These are phyloP conservation scores for Apiospora koreana DNA, from an alignment of 2,329 filamentous ascomycete genomes.

Conservation along the genomic window DNA sequence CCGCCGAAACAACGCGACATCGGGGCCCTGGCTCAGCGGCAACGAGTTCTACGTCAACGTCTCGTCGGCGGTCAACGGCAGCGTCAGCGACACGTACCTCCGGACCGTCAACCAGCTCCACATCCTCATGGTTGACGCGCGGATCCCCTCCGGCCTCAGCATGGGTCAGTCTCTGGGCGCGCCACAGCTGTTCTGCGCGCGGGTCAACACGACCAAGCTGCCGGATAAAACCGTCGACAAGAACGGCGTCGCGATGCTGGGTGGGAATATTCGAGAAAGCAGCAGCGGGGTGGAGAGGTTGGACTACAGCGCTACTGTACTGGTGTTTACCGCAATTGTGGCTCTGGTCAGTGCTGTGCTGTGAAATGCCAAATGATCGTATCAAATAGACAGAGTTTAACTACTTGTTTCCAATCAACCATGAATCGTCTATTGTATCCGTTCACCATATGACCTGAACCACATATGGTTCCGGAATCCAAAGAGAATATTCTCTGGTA, in stretches of 20 bases:
- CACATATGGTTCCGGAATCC: neutral
- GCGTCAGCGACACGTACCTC: neutral
- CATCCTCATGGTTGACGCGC: conserved; percentile 1
- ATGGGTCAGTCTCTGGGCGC: neutral
- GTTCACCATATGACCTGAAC: too few species aligned
- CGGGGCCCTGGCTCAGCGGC: neutral
- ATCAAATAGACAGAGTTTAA: neutral
- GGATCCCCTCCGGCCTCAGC: neutral
- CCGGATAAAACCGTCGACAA: neutral
- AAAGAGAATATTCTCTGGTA: too few species aligned
- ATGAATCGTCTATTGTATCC: too few species aligned
- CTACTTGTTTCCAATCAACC: too few species aligned
- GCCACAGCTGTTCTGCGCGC: neutral
- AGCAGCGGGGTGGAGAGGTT: neutral
- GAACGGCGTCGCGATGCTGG: neutral
- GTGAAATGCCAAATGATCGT: neutral
- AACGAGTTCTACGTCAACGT: neutral
- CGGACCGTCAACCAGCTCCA: neutral
- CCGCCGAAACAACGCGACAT: neutral
- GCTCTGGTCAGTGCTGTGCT: neutral
- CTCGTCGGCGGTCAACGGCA: neutral
- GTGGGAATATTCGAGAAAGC: neutral
- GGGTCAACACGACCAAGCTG: conserved; percentile 7
- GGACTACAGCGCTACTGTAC: neutral
- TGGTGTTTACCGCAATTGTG: neutral